Conservation (phyloP, 805 yeast genomes). For the Ogataea trehalophila region DNA sequence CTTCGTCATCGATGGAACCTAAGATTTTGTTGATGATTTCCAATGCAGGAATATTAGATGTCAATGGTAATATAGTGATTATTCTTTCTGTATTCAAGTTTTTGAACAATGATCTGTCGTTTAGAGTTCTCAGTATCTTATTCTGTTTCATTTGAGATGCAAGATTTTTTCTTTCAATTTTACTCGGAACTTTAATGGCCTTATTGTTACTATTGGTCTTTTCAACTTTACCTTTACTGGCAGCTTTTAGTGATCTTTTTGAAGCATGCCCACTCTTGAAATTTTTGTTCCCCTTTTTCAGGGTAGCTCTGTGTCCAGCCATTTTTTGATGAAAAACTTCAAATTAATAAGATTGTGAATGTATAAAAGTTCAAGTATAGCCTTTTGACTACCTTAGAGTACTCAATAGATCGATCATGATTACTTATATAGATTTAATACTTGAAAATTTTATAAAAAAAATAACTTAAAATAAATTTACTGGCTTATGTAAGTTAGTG, state of each 20-base stretch:
- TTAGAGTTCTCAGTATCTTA: conserved; percentile 58
- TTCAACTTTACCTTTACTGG: conserved; percentile 84
- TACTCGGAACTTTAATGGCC: conserved; percentile 36
- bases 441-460: too few relatives aligned
- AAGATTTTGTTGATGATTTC: conserved; percentile 52
- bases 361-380: neutral
- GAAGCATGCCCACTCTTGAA: conserved; percentile 91
- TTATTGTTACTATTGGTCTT: conserved; percentile 40
- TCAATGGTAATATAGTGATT: conserved; percentile 74
- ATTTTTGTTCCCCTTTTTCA: conserved; percentile 81
- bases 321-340: conserved; percentile 25
- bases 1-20: conserved; percentile 32
- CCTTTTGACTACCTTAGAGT: too few relatives aligned
- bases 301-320: conserved; percentile 82
- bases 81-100: conserved; percentile 74
- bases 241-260: conserved; percentile 79
- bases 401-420: too few relatives aligned
- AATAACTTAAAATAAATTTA: too few relatives aligned
- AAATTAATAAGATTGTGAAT: neutral
- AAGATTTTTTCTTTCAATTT: conserved; percentile 68
- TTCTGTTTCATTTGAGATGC: conserved; percentile 72
- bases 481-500: too few relatives aligned
- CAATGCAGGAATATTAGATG: conserved; percentile 58
- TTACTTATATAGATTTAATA: too few relatives aligned
- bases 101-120: conserved; percentile 61